Evolutionary conservation across 768 basidiomycete genomes (phyloP), one percentile per base, ranked within the genome.

Genomic region (Psilocybe tampanensis): DNA sequence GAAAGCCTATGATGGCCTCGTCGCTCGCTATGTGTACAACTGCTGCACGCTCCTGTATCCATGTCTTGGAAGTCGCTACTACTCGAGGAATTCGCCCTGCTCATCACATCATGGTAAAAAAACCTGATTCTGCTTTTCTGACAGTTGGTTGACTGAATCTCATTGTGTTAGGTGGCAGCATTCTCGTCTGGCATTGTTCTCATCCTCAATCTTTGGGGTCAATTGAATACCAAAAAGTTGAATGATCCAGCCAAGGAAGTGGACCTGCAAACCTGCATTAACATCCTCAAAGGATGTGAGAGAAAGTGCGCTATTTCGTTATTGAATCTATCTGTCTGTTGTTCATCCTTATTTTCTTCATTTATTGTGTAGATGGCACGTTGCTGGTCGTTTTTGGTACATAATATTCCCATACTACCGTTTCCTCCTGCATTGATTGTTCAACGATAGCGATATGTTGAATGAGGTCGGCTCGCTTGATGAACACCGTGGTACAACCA

Each of bases 1-100:
- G 72, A 49, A 68, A 71, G 1, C 73, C 76, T 12, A 44, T 62
- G 3, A 61, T 80, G 19, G 73, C 78, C 2, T 78, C 85, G 9
- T 88, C 85, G 0, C 76, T 87, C 15, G 82, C 86, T 0, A 87
- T 86, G 54, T 90, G 86, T 67, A 80, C 86, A 32, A 78, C 89
- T 55, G 85, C 93, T 1, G 89, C 92, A 1, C 78, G 92, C 3
- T 86, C 88, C 0, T 88, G 83, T 56, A 81, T 80, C 18, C 89
- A 88, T 55, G 76, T 94, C 24, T 69, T 88, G 44, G 88, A 90
- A 56, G 72, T 77, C 11, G 77, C 79, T 41, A 71, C 76, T 36
- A 70, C 63, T 36, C 71, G 76, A 9, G 66, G 47, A 26, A 50
- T 44, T 22, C 53, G 21, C 34, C 60, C 36, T 48, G 52, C 45